Conservation (phyloP, 2,329 filamentous ascomycete genomes). For the Colletotrichum tofieldiae region DNA sequence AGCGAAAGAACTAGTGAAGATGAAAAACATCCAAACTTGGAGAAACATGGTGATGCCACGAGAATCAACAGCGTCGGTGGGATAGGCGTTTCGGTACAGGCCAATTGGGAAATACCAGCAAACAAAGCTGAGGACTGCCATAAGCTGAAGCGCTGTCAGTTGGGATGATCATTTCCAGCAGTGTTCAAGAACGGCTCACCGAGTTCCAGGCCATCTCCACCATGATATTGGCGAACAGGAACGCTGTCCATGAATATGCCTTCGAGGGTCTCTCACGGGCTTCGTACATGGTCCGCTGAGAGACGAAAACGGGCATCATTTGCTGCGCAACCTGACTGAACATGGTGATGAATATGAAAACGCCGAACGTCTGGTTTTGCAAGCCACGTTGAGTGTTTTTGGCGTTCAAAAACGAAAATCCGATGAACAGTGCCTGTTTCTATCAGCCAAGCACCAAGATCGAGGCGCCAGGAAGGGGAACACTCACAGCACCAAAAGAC, state of each 20-base stretch:
- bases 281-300: constrained; percentile 79
- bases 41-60: constrained; percentile 76
- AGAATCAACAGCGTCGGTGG: constrained; percentile 59
- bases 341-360: constrained; percentile 81
- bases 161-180: not conserved
- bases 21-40: constrained; percentile 74
- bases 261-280: constrained; percentile 78
- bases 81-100: constrained; percentile 71
- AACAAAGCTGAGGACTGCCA: constrained; percentile 72
- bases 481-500: constrained; percentile 43
- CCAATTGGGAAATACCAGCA: constrained; percentile 80
- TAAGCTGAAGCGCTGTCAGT: not conserved
- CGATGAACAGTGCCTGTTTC: constrained; percentile 72
- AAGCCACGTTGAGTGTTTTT: constrained; percentile 75
- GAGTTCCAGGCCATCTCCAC: constrained; percentile 80
- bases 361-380: constrained; percentile 80
- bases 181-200: constrained; percentile 55
- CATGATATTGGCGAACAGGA: constrained; percentile 72
- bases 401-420: constrained; percentile 77
- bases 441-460: not conserved
- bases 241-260: constrained; percentile 78
- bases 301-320: constrained; percentile 80
- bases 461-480: no score
- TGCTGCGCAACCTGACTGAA: constrained; percentile 77
- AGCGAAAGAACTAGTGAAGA: constrained; percentile 78